These are phyloP conservation scores for Ulota crispa DNA, from an alignment of 225 moss, liverwort and hornwort genomes.

Conservation along the genomic window DNA sequence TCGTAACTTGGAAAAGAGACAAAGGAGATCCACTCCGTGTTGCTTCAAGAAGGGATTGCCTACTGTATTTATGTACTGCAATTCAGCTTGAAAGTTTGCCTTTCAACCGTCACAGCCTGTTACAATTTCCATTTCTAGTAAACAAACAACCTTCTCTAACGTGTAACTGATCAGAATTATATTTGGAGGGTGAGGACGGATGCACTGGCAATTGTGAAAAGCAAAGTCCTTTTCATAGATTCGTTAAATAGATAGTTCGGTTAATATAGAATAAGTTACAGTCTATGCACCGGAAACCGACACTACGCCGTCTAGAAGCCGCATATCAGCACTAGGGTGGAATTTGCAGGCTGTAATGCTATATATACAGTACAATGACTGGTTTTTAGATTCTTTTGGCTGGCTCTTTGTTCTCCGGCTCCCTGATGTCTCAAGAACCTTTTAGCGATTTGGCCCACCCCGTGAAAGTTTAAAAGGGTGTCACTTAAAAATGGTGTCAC, in stretches of 20 bases:
- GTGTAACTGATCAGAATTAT: not conserved
- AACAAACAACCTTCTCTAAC: not conserved
- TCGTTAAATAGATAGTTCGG: not conserved
- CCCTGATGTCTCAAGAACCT: not conserved
- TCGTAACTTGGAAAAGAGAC: not conserved
- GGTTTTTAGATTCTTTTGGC: not conserved
- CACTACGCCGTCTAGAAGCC: not conserved
- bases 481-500: no score
- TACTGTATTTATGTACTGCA: not conserved
- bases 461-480: no score
- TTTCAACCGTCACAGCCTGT: not conserved
- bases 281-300: not conserved
- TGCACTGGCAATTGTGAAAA: not conserved
- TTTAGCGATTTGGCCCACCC: no score
- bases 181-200: not conserved
- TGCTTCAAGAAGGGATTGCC: not conserved
- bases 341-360: not conserved
- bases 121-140: not conserved
- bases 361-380: not conserved
- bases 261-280: not conserved
- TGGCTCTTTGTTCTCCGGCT: not conserved
- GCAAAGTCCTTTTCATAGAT: not conserved
- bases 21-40: not conserved
- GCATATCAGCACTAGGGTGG: not conserved
- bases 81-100: not conserved